Base-by-base conservation (phyloP, 1,284 basidiomycete genomes). In the Athelia psychrophila region DNA sequence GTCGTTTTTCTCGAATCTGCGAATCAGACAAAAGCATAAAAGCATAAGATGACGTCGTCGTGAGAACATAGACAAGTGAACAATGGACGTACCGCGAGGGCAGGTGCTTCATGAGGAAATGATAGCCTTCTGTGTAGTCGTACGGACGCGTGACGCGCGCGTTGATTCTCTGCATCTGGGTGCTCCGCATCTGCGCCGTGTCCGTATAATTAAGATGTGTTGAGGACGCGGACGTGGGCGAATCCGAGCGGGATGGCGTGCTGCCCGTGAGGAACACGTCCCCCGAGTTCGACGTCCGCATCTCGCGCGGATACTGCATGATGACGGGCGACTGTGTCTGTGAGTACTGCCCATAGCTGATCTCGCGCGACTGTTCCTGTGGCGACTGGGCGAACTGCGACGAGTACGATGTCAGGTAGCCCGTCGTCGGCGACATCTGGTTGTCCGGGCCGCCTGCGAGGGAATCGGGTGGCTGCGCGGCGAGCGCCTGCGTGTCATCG, bases 101-200 rank as follows among this genome's bases (percentile, higher is more conserved):
- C 50, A 97, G 76, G 68, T 93, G 90, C 71, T 93, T 91, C 91
- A 97, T 96, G 61, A 97, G 75, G 66, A 90, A 90, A 67, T 96
- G 95, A 67, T 96, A 97, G 19, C 93, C 92, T 71, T 95, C 88
- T 15, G 92, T 95, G 64, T 96, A 96, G 65, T 94, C 91, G 65
- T 93, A 95, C 10, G 91, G 86, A 62, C 81, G 79, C n/a, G 83
- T 88, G 33, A 95, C 82, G 50, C 78, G 79, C 58, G 83, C 77
- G 60, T 92, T 88, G 54, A 93, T 88, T 54, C 74, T 84, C 73
- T 82, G 79, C 51, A 80, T 66, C 51, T 79, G 70, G n/a, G 38
- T 18, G 38, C 38, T 22, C n/a, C 38, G 38, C 20, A 22, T 18
- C n/a, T 42, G n/a, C n/a, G 38, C 20, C 8, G n/a, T 22, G 38